phyloP scores from a whole-genome alignment of 805 yeast genomes.

The Schizosaccharomyces japonicus region DNA sequence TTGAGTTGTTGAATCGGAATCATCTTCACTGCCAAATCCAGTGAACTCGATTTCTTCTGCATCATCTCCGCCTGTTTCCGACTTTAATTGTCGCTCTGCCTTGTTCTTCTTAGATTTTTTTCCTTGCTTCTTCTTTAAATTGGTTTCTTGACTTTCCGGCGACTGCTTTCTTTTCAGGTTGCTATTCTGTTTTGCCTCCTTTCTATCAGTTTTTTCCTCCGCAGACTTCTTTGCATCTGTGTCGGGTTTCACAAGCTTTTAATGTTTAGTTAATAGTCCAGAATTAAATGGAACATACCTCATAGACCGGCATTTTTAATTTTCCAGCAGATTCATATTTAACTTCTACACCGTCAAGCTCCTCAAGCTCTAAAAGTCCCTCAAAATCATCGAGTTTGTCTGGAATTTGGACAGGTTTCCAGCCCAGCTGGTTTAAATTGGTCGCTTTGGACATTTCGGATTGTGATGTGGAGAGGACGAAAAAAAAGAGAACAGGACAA shows the following conservation, averaged over 20 bases:
- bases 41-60: no score
- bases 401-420: constrained; percentile 70
- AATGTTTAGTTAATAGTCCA: neutral
- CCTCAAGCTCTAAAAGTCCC: constrained; percentile 83
- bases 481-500: neutral
- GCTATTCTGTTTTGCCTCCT: constrained; percentile 8
- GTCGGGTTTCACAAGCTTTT: constrained; percentile 7
- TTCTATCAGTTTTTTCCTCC: constrained; percentile 6
- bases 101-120: constrained; percentile 2
- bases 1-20: constrained; percentile 3
- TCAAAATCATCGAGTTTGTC: constrained; percentile 68
- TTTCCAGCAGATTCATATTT: constrained; percentile 42
- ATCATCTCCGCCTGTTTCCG: no score
- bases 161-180: constrained; percentile 13
- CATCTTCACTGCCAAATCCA: neutral
- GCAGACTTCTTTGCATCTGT: constrained; percentile 8
- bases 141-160: constrained; percentile 8
- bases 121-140: constrained; percentile 3
- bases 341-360: constrained; percentile 77
- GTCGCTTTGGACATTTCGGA: constrained; percentile 3
- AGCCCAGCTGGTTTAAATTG: constrained; percentile 17
- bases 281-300: constrained; percentile 4
- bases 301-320: constrained; percentile 7
- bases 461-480: neutral
- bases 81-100: neutral